Evolutionary conservation across 768 basidiomycete species (phyloP), one percentile per base, ranked within the genome.

Genomic region (Mycena albidolilacea): DNA sequence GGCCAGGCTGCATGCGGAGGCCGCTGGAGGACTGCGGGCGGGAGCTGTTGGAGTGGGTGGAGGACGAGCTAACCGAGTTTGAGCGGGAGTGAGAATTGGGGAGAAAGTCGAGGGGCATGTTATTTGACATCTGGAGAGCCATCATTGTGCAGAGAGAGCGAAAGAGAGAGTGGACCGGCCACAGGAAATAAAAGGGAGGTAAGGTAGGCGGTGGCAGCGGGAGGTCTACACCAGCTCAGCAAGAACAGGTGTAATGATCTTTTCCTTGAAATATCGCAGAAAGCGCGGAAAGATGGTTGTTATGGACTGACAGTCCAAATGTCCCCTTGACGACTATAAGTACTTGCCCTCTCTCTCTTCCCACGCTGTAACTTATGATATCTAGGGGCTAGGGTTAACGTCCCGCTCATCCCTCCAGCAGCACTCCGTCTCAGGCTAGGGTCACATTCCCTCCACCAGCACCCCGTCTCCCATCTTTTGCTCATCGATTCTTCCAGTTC

Each of bases 1-100:
- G 82, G 44, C 80, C 82, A 50, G 85, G 79, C 75, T 88, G 87
- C 82, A 90, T 82, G 71, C 91, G 77, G 77, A 83, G 78, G 76
- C 93, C 92, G 81, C 93, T 93, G 76, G 93, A 91, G 62, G 94
- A 95, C 76, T 93, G 93, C 48, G 93, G 93, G 30, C 94, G 90
- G 59, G 93, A 93, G 77, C 87, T 87, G 76, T 91, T 90, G 2
- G 91, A 93, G 79, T 90, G 90, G 60, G 92, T 90, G 70, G 92
- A 93, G 61, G 90, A 88, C 48, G 94, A 94, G 54, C 92, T 92
- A 80, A 94, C 88, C 21, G 94, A 95, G 80, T 87, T 90, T 57
- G 94, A 94, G 79, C 94, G 89, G 39, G 94, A 94, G 80, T 93
- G 94, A 74, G 86, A 87, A 73, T 85, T 81, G 60, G 91, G 90